Evolutionary conservation across 805 yeast genomes (phyloP), one percentile per base, ranked within the genome.

Genomic region (Pichia eremophila): DNA sequence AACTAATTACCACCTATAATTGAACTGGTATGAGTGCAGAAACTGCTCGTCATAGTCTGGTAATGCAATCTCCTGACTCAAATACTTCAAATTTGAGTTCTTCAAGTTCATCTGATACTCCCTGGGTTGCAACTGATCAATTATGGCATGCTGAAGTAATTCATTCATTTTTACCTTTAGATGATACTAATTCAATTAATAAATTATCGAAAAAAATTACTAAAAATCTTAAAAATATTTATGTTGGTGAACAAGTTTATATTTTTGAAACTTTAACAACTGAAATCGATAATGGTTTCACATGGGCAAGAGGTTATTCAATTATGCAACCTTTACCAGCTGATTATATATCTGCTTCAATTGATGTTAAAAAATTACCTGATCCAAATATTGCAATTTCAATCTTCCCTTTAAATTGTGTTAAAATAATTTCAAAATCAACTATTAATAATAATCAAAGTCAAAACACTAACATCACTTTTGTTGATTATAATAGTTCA

Each of bases 281-380:
- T 8, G 36, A 38, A 22, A n/a, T 34, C 14, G 17, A 39, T 40
- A 22, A 22, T 14, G 63, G 67, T 39, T 71, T 71, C 19, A 74
- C 74, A 51, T 88, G 95, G 95, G 87, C 81, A 25, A 72, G 95
- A 55, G 95, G 89, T 12, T 87, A 88, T 62, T 71, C 78, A 5
- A 67, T 83, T 35, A 68, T 82, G 37, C 74, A 79, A 49, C 90
- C 95, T 8, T 66, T 79, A 46, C 91, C 91, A 1, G 72, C 78
- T 32, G 87, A 82, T 58, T 83, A 79, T 62, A 69, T 75, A 40
- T 74, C 81, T 36, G 78, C 84, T 14, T 72, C 79, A 1, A 74
- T 78, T 28, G 75, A 78, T 53, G 68, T 79, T 53, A 85, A 82
- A 45, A 77, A 76, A 46, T 66, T 84, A 46, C 88, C 89, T 0